A percentile compares a stretch with the other conserved stretches of the same genome.
Evolutionary conservation across 495 filamentous ascomycete species (phyloP).

Genomic region (Neurospora sp.): DNA sequence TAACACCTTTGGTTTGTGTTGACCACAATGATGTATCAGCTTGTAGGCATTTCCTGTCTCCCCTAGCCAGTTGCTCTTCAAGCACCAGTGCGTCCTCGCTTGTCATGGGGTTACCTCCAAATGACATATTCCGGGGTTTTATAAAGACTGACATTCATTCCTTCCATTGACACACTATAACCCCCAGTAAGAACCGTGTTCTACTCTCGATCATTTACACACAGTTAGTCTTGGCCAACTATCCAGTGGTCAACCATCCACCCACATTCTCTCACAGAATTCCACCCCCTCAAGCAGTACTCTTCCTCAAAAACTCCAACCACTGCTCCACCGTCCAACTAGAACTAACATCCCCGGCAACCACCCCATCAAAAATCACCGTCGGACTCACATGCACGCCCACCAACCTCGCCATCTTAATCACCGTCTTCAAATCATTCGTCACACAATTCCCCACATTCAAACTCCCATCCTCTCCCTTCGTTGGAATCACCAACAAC

Average conservation of each 20-base stretch:
- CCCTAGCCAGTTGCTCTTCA: neutral
- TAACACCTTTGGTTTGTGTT: neutral
- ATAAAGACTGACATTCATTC: neutral
- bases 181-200: neutral
- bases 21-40: neutral
- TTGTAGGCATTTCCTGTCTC: neutral
- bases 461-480: constrained; percentile 48
- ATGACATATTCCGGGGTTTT: neutral
- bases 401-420: constrained; percentile 66
- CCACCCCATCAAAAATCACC: constrained; percentile 77
- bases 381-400: constrained; percentile 88
- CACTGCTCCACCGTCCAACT: constrained; percentile 71
- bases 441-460: constrained; percentile 76
- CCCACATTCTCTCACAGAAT: neutral
- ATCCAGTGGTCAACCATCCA: neutral
- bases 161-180: neutral
- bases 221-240: neutral
- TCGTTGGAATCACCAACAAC: constrained; percentile 52
- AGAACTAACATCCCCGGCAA: constrained; percentile 66
- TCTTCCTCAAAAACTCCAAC: constrained; percentile 76
- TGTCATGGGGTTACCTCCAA: neutral
- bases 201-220: neutral
- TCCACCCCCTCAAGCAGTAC: constrained; percentile 43
- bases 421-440: constrained; percentile 71
- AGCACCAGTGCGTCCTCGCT: neutral